Conservation (phyloP, 331 rosid genomes). For the Pyrus hybrid region DNA sequence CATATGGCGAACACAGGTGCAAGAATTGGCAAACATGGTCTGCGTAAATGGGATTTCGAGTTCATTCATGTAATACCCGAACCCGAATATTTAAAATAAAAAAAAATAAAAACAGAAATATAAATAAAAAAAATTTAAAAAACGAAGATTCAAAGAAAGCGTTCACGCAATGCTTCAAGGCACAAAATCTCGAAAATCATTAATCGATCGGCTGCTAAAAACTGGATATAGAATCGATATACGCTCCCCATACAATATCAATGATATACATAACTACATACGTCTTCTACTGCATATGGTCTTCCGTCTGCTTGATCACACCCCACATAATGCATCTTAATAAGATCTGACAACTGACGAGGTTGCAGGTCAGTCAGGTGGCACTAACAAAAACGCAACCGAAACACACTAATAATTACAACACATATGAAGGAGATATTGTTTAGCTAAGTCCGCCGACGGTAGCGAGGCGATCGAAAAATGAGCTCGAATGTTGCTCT, state of each 20-base stretch:
- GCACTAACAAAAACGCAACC: constrained; percentile 17
- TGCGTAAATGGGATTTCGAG: not conserved
- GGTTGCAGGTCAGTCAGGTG: not conserved
- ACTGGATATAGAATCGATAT: not conserved
- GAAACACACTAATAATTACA: not conserved
- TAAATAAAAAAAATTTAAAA: no score
- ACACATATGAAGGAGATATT: not conserved
- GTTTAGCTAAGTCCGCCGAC: not conserved
- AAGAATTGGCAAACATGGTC: no score
- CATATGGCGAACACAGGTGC: not conserved
- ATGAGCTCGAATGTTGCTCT: not conserved
- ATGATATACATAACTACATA: no score
- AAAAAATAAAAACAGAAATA: no score
- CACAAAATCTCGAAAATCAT: not conserved
- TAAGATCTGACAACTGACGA: not conserved
- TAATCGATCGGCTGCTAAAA: not conserved
- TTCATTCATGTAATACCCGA: not conserved
- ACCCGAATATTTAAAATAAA: no score
- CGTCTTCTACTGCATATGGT: accelerated
- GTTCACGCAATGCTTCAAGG: not conserved
- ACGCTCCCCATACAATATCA: no score
- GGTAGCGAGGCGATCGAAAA: not conserved
- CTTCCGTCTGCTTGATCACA: not conserved
- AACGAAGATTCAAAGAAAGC: not conserved
- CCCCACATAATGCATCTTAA: not conserved